Evolutionary conservation across 192 early-diverging fungal species (phyloP).

Genomic region (Dissophora globulifera): DNA sequence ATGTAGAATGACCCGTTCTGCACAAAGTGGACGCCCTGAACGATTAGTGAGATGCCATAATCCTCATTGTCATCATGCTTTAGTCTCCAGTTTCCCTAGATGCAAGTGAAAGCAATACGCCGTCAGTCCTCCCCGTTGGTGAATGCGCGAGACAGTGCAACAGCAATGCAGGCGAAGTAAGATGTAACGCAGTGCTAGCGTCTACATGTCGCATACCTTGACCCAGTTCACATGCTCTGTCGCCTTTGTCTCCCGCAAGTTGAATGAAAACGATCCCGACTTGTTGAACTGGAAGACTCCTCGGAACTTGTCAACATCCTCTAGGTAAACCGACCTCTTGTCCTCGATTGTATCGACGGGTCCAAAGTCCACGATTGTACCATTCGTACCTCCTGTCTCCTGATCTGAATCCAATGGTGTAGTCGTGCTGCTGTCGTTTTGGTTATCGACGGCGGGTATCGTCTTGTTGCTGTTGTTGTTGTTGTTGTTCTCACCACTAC

Average conservation of each 20-base stretch:
- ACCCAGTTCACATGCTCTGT: conserved; percentile 59
- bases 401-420: neutral
- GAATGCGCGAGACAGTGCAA: no score
- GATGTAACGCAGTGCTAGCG: no score
- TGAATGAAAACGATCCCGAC: conserved; percentile 41
- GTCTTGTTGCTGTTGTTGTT: neutral
- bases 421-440: no score
- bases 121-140: neutral
- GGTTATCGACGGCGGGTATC: no score
- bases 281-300: conserved; percentile 40
- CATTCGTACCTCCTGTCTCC: neutral
- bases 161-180: no score
- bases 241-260: conserved; percentile 43
- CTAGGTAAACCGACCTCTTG: conserved; percentile 21
- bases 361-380: neutral
- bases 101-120: no score
- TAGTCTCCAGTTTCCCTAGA: conserved; percentile 59
- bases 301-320: conserved; percentile 30
- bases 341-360: conserved; percentile 25
- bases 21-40: conserved; percentile 63
- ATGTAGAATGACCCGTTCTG: conserved; percentile 64
- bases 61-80: conserved; percentile 60
- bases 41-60: conserved; percentile 55
- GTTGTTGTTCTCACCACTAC: neutral
- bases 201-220: conserved; percentile 38